Evolutionary conservation across 441 rosid species (phyloP).

Genomic region (Gossypium schwendimanii): DNA sequence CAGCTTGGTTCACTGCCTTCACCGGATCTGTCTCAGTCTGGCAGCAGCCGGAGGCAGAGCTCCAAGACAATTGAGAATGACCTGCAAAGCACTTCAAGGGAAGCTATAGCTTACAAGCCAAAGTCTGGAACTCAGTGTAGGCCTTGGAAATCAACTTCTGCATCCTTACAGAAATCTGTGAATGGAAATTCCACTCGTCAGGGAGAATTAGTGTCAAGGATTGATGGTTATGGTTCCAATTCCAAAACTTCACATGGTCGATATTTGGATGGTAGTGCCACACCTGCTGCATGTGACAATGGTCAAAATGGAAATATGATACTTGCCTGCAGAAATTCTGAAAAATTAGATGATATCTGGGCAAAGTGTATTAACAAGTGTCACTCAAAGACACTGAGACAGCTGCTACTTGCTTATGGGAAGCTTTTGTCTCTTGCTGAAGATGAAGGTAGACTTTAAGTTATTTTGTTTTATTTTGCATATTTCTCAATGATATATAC

Average conservation of each 20-base stretch:
- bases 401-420: conserved; percentile 65
- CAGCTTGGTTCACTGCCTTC: conserved; percentile 91
- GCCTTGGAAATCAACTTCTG: conserved; percentile 47
- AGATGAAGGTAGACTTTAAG: conserved; percentile 56
- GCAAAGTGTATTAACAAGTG: conserved; percentile 74
- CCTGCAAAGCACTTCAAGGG: conserved; percentile 67
- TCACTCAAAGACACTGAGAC: conserved; percentile 85
- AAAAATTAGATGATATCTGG: conserved; percentile 71
- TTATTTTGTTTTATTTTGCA: background rate
- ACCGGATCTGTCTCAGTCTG: conserved; percentile 60
- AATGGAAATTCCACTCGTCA: conserved; percentile 38
- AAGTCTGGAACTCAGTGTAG: conserved; percentile 47
- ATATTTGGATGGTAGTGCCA: conserved; percentile 28
- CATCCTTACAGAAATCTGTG: conserved; percentile 40
- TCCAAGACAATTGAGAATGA: conserved; percentile 76
- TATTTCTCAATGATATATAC: background rate
- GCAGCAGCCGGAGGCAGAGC: conserved; percentile 81
- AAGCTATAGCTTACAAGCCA: conserved; percentile 43
- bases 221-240: conserved; percentile 33
- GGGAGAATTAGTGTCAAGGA: conserved; percentile 28
- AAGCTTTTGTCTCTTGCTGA: conserved; percentile 80
- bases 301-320: conserved; percentile 34
- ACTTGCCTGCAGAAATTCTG: conserved; percentile 45
- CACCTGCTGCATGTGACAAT: conserved; percentile 37
- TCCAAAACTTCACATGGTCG: conserved; percentile 38